Base-by-base conservation (phyloP, 75 land plant genomes). In the Ceratopteris richardii region DNA sequence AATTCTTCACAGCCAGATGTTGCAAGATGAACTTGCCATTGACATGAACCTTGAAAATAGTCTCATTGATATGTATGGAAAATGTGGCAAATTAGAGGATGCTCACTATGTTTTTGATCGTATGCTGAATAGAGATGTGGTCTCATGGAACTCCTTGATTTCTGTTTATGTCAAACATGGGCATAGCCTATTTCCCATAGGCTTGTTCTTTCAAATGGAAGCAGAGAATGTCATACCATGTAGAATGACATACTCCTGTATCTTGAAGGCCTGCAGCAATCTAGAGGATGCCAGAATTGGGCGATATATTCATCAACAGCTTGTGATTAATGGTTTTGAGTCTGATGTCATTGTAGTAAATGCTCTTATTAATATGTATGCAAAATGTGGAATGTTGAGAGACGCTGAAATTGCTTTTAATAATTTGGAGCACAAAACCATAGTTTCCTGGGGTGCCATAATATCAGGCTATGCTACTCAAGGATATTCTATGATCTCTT, bases 361-460 rank as follows among this genome's bases (percentile, higher is more conserved):
- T 29, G 36, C 80, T 0, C 68, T 85, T 0, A 71, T 70, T 20
- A 56, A 73, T 0, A 61, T 82, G 82, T 85, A 85, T 73, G 82
- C 82, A 6, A 85, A 76, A 43, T 79, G 77, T 60, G 80, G 85
- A 16, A 66, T 60, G 12, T 72, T 82, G 7, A n/a, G 31, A 13
- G 58, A 43, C 52, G 80, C 85, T 0, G 53, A 63, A 46, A 66
- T 10, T 0, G 57, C 82, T 20, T 82, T 85, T 58, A 66, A 78
- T 52, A 51, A 20, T 44, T 56, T 82, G 67, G 13, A 68, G 6
- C 11, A 16, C 1, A 67, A 65, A 13, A 53, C 60, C 58, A 44
- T 82, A 25, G 69, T 79, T 10, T 55, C 80, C 2, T 82, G 85
- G 89, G 77, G 81, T 53, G 77, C 89, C 17, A 85, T 85, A 80